Base-by-base conservation (phyloP, 2,329 filamentous ascomycete genomes). In the Diaporthe citrichinensis region DNA sequence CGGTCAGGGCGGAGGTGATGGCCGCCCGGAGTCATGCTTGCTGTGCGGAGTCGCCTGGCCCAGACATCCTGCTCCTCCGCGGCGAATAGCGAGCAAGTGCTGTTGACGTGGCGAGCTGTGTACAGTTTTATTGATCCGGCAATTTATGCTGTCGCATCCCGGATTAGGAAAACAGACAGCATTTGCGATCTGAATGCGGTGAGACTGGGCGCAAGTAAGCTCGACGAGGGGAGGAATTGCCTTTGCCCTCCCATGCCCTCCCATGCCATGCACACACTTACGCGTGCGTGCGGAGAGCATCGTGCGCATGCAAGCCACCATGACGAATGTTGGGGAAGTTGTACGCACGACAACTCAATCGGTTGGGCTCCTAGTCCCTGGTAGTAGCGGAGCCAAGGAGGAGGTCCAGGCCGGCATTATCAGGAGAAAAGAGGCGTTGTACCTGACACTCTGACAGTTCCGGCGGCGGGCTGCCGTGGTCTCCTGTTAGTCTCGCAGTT, bases 391-490 rank as follows among this genome's bases (percentile, higher is more conserved):
- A 39, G 65, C 65, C 65, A 53, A 53, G 65, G 65, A 53, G 62
- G 62, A 20, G 49, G 31, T 7, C 46, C 34, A 69, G 65, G 65
- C 49, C 15, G 23, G 31, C 46, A 36, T 25, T 51, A n/a, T 6
- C 28, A 68, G 49, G 34, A 36, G 46, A 51, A 44, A 59, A 51
- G 55, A 62, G n/a, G 57, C 71, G 59, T 28, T 49, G 41, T 49
- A 51, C 73, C 67, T 69, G 62, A 44, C 61, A 74, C 72, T 34
- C 34, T 74, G 72, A 74, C 61, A 69, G 72, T 74, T 55, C 72
- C 72, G 72, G 55, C 28, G 34, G 41, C 58, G 53, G n/a, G 8
- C 12, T 36, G 28, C 41, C 28, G 55, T 49, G 31, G 55, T n/a
- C 69, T 72, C 25, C 46, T 68, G 46, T 51, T 53, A 68, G 65